These are phyloP conservation scores for Suillus bovinus DNA, from an alignment of 768 basidiomycete species.

Conservation along the genomic window DNA sequence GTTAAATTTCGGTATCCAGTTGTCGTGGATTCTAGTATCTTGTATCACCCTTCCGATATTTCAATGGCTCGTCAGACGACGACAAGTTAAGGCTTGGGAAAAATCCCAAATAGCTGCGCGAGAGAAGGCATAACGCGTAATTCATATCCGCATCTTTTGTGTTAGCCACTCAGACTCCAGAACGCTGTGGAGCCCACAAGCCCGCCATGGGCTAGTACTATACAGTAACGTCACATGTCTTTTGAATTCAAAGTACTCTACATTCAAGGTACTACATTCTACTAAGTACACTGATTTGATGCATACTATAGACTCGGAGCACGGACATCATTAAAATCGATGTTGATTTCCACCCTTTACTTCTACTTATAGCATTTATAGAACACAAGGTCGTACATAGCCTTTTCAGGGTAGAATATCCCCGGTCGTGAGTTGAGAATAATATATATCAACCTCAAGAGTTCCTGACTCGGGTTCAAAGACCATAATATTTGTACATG, in stretches of 20 bases:
- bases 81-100: conserved; percentile 24
- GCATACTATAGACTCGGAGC: no score
- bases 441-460: no score
- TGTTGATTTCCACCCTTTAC: no score
- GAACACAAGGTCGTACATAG: no score
- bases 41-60: conserved; percentile 52
- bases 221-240: neutral
- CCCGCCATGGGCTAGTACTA: neutral
- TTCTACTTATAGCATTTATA: no score
- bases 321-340: no score
- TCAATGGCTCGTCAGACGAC: conserved; percentile 42
- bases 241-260: neutral
- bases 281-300: neutral
- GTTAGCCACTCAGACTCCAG: neutral
- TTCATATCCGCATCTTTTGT: neutral
- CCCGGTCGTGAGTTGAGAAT: no score
- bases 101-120: neutral
- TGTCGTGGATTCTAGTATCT: conserved; percentile 58
- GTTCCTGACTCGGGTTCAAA: no score
- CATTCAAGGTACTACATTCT: neutral
- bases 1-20: conserved; percentile 58
- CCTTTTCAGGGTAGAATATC: no score
- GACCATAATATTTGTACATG: no score
- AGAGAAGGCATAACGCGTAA: neutral
- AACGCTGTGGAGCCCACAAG: neutral